Percentiles rank a stretch among this genome's conserved stretches.
These are phyloP conservation scores for Neurospora sp. DNA, from an alignment of 495 filamentous ascomycete genomes.

Conservation along the genomic window DNA sequence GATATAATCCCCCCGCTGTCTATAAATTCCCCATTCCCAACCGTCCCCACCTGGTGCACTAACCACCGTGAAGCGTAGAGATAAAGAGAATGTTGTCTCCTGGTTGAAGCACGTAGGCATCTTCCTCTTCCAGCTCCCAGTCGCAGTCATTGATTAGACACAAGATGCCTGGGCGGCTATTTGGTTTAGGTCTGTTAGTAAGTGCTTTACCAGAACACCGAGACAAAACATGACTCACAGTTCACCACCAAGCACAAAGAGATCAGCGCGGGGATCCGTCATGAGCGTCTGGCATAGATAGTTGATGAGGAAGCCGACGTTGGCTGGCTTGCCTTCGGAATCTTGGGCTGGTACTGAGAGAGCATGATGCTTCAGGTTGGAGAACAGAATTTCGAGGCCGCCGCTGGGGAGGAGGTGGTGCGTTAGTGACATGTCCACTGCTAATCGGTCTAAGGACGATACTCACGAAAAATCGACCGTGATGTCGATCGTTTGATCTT, in stretches of 20 bases:
- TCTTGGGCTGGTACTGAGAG: constrained; percentile 57
- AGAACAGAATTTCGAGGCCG: constrained; percentile 91
- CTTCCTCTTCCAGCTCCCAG: constrained; percentile 96
- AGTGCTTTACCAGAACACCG: neutral
- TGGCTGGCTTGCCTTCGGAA: constrained; percentile 47
- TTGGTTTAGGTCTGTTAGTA: neutral
- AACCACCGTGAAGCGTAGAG: constrained; percentile 94
- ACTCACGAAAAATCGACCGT: constrained; percentile 28
- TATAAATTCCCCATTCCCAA: neutral
- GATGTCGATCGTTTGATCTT: constrained; percentile 19
- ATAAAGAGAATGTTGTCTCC: constrained; percentile 92
- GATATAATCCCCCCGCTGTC: neutral
- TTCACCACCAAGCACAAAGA: constrained; percentile 80
- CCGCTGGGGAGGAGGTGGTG: constrained; percentile 44
- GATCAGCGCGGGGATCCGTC: constrained; percentile 74
- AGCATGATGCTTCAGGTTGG: constrained; percentile 61
- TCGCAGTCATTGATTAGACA: constrained; percentile 96
- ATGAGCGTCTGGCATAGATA: constrained; percentile 78
- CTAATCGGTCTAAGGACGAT: too few species aligned
- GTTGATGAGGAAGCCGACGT: constrained; percentile 64
- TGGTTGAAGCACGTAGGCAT: constrained; percentile 68
- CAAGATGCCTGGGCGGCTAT: constrained; percentile 88
- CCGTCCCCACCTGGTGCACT: constrained; percentile 7
- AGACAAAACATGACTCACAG: constrained; percentile 50
- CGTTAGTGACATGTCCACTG: neutral